phyloP scores from a whole-genome alignment of 2,329 filamentous ascomycete species.

The Pseudocercospora fijiensis region DNA sequence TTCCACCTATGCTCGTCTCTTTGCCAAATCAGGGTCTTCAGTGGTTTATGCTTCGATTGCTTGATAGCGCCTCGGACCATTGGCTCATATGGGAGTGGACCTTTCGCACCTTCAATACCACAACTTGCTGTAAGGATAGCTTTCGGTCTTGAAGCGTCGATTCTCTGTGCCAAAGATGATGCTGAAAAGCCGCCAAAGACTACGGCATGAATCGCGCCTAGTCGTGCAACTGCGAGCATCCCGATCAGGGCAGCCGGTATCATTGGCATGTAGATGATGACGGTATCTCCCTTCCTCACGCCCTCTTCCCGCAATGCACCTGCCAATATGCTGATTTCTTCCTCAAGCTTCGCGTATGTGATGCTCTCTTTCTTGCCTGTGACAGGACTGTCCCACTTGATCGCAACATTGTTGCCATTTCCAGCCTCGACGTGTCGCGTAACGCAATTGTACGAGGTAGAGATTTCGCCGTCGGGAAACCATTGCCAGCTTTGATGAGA shows the following conservation, averaged over 20 bases:
- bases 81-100: constrained; percentile 71
- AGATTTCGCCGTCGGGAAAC: constrained; percentile 87
- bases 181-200: constrained; percentile 93
- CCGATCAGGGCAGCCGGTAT: constrained; percentile 85
- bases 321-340: constrained; percentile 78
- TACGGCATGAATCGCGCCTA: constrained; percentile 86
- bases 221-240: constrained; percentile 74
- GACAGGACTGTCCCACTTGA: constrained; percentile 87
- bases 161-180: constrained; percentile 77
- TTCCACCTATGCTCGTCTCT: constrained; percentile 74
- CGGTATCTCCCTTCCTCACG: constrained; percentile 78
- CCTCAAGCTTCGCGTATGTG: constrained; percentile 72
- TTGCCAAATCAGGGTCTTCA: constrained; percentile 78
- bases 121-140: constrained; percentile 86
- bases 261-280: constrained; percentile 97
- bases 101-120: constrained; percentile 83
- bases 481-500: constrained; percentile 79
- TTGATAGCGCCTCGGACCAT: constrained; percentile 72
- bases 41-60: constrained; percentile 68
- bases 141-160: constrained; percentile 75
- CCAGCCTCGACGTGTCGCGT: constrained; percentile 83
- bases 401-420: constrained; percentile 69
- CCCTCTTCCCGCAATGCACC: constrained; percentile 80
- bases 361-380: constrained; percentile 68
- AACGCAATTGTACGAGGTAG: constrained; percentile 79